Evolutionary conservation across 2,329 filamentous ascomycete genomes (phyloP), one percentile per base, ranked within the genome.

Genomic region (Colletotrichum plurivorum): DNA sequence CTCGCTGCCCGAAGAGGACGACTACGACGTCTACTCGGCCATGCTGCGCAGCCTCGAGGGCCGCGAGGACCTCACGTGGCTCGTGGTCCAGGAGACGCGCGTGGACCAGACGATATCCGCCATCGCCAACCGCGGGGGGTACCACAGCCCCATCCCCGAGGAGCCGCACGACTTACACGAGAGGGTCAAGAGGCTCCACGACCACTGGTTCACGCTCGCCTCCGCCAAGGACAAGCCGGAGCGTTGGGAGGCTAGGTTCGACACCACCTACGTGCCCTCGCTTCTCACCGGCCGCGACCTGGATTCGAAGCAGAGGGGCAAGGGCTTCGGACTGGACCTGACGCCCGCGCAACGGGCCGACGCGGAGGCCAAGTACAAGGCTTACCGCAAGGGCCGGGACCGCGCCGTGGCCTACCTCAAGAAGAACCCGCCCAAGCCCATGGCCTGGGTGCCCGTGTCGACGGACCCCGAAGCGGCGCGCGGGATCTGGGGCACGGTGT

Each of bases 41-140:
- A 56, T 69, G 67, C 56, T 69, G 51, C 51, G 49, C 22, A 69
- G 63, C 18, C 62, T 69, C n/a, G 67, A 69, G 36, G 64, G 61
- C 43, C 31, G 67, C 12, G 45, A 54, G 2, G 67, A 69, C 25
- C 54, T 69, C 31, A 69, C 67, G 6, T 69, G 67, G 67, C 63
- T 69, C 4, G 51, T 67, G 1, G 36, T 69, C 36, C 67, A 69
- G 36, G 67, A 69, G 20, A 69, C 67, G 8, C 27, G 51, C n/a
- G 16, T 69, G 36, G 67, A 66, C 51, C 46, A 55, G 25, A 69
- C 62, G 2, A 31, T 67, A 20, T 55, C 43, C 43, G 67, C 51
- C 43, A 69, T 69, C 1, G 67, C 67, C 49, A 69, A 69, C 13
- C 67, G 67, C 36, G 62, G 67, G 15, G 62, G 67, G 0, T 8